Evolutionary conservation across 176 grass and related monocot species (phyloP).

Genomic region (Saccharum spontaneum): DNA sequence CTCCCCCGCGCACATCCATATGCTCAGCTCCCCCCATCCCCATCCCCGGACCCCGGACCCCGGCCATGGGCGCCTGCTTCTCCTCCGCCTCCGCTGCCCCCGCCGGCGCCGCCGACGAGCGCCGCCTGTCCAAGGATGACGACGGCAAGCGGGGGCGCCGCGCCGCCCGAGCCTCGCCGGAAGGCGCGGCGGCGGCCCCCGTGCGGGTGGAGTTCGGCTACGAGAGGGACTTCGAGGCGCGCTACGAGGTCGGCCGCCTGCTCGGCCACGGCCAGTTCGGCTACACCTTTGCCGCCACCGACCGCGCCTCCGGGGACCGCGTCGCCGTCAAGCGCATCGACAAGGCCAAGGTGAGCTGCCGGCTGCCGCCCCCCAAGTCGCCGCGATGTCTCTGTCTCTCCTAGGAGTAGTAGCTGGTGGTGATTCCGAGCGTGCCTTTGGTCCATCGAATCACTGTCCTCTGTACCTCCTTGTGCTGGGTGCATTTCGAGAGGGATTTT

Average conservation of each 20-base stretch:
- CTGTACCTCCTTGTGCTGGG: background rate
- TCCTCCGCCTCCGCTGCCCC: slow-evolving; percentile 30
- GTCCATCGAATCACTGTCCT: background rate
- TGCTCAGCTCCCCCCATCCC: slow-evolving; percentile 27
- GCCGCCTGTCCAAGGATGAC: background rate
- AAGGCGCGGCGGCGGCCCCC: background rate
- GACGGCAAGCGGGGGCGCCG: background rate
- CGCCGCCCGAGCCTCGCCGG: background rate
- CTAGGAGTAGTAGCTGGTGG: background rate
- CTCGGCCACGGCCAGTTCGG: slow-evolving; percentile 99
- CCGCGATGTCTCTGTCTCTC: background rate
- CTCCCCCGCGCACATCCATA: slow-evolving; percentile 29
- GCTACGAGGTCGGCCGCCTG: slow-evolving; percentile 81
- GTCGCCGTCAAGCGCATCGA: slow-evolving; percentile 99
- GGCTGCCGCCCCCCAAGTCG: background rate
- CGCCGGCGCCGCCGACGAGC: background rate
- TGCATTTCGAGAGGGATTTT: background rate
- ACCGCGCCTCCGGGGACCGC: slow-evolving; percentile 58
- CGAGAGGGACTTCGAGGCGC: slow-evolving; percentile 68
- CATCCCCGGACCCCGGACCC: background rate
- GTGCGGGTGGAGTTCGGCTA: slow-evolving; percentile 68
- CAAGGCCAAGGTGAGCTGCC: slow-evolving; percentile 74
- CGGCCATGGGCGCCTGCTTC: slow-evolving; percentile 55
- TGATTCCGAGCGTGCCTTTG: background rate
- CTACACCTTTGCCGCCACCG: slow-evolving; percentile 88